phyloP scores from a whole-genome alignment of 139 green algal species.

The Helicosporidium sp. region DNA sequence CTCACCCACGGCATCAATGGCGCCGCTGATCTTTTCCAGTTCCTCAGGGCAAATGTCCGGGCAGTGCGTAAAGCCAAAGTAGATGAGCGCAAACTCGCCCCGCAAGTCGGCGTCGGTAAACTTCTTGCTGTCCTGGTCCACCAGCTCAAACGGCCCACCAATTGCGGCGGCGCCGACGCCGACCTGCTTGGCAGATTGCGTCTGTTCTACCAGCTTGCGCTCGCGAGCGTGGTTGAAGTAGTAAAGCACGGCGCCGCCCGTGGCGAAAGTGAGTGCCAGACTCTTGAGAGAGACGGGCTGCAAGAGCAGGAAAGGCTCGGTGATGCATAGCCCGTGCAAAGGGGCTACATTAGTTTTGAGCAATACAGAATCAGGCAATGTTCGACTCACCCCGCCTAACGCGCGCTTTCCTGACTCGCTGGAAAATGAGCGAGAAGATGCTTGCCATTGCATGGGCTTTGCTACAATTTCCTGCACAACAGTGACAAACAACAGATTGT shows the following conservation, averaged over 20 bases:
- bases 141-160: constrained; percentile 71
- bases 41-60: constrained; percentile 98
- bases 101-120: constrained; percentile 63
- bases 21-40: constrained; percentile 81
- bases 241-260: constrained; percentile 22
- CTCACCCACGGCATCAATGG: too few species aligned
- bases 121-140: constrained; percentile 52
- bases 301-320: too few species aligned
- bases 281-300: constrained; percentile 30
- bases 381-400: too few species aligned
- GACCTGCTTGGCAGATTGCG: not conserved
- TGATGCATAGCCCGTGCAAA: too few species aligned
- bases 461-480: too few species aligned
- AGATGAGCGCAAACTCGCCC: constrained; percentile 74
- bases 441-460: too few species aligned
- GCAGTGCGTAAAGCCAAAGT: constrained; percentile 97
- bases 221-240: constrained; percentile 20
- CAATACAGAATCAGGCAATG: too few species aligned
- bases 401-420: too few species aligned
- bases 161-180: constrained; percentile 63
- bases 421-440: too few species aligned
- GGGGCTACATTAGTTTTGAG: too few species aligned
- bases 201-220: constrained; percentile 15
- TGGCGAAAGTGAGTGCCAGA: constrained; percentile 25
- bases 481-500: too few species aligned